These are phyloP conservation scores for Ascochyta koolunga DNA, from an alignment of 2,329 filamentous ascomycete genomes.

Conservation along the genomic window DNA sequence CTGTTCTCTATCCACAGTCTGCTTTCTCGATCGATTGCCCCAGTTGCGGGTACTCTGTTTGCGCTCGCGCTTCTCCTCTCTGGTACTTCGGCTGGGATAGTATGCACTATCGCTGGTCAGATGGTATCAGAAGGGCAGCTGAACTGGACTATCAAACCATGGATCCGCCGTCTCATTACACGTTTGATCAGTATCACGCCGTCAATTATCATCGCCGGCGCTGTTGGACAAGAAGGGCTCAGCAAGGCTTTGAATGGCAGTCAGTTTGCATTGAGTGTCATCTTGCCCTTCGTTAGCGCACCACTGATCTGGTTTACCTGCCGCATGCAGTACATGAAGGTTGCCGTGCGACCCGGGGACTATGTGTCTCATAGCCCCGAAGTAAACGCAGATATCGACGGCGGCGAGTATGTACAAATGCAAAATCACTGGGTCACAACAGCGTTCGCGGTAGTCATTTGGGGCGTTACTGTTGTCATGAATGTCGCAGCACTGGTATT, in stretches of 20 bases:
- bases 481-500: constrained; percentile 79
- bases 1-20: constrained; percentile 83
- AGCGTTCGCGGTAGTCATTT: constrained; percentile 66
- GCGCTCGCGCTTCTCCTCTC: constrained; percentile 80
- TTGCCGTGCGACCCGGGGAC: constrained; percentile 48
- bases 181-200: constrained; percentile 81
- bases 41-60: constrained; percentile 81
- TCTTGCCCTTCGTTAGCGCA: constrained; percentile 81
- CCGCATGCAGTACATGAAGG: constrained; percentile 79
- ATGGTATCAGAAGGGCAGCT: constrained; percentile 87
- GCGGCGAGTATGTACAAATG: constrained; percentile 61
- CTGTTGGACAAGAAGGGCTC: constrained; percentile 74
- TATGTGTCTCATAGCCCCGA: constrained; percentile 2
- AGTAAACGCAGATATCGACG: constrained; percentile 11
- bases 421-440: constrained; percentile 72
- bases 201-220: constrained; percentile 80
- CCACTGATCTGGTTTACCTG: constrained; percentile 88
- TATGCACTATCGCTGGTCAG: constrained; percentile 88
- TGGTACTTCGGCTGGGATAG: constrained; percentile 80
- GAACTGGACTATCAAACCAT: constrained; percentile 74
- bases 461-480: constrained; percentile 77
- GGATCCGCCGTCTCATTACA: constrained; percentile 79
- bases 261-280: constrained; percentile 79
- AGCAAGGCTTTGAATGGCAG: constrained; percentile 74
- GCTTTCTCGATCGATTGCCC: constrained; percentile 70